These are phyloP conservation scores for Zygosaccharomyces lentus DNA, from an alignment of 805 yeast species.

Conservation along the genomic window DNA sequence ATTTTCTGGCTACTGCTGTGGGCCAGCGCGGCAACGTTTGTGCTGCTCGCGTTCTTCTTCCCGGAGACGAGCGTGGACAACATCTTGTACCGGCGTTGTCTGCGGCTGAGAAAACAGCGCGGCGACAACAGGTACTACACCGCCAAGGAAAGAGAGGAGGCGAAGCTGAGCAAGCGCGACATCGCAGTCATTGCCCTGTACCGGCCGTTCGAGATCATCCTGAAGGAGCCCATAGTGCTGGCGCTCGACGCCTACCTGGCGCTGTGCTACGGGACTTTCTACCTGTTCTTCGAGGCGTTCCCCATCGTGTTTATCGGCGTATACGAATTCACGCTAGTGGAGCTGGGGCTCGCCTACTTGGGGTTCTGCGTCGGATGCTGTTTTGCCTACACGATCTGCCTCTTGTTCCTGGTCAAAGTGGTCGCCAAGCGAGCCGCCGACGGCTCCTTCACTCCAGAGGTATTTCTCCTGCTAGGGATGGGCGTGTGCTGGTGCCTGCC, in stretches of 20 bases:
- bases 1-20: slow-evolving; percentile 49
- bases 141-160: slow-evolving; percentile 31
- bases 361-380: slow-evolving; percentile 45
- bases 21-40: slow-evolving; percentile 37
- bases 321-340: slow-evolving; percentile 46
- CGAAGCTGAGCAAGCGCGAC: slow-evolving; percentile 26
- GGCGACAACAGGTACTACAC: slow-evolving; percentile 45
- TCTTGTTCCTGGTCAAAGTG: slow-evolving; percentile 27
- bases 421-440: slow-evolving; percentile 29
- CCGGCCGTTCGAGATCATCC: slow-evolving; percentile 49
- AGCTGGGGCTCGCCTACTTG: slow-evolving; percentile 45
- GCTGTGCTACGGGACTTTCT: slow-evolving; percentile 48
- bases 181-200: slow-evolving; percentile 37
- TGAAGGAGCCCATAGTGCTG: slow-evolving; percentile 53
- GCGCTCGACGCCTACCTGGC: slow-evolving; percentile 50
- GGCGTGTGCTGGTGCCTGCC: slow-evolving; percentile 43
- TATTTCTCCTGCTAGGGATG: slow-evolving; percentile 40
- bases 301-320: slow-evolving; percentile 49
- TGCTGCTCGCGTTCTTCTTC: slow-evolving; percentile 39
- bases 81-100: slow-evolving; percentile 45
- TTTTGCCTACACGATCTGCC: slow-evolving; percentile 35
- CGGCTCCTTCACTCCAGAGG: slow-evolving; percentile 39
- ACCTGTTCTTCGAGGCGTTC: slow-evolving; percentile 58
- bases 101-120: slow-evolving; percentile 45
- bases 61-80: slow-evolving; percentile 50